Percentiles rank a stretch among this genome's conserved stretches.
Evolutionary conservation across 1,284 basidiomycete genomes (phyloP).

Genomic region (Pascua sp.): DNA sequence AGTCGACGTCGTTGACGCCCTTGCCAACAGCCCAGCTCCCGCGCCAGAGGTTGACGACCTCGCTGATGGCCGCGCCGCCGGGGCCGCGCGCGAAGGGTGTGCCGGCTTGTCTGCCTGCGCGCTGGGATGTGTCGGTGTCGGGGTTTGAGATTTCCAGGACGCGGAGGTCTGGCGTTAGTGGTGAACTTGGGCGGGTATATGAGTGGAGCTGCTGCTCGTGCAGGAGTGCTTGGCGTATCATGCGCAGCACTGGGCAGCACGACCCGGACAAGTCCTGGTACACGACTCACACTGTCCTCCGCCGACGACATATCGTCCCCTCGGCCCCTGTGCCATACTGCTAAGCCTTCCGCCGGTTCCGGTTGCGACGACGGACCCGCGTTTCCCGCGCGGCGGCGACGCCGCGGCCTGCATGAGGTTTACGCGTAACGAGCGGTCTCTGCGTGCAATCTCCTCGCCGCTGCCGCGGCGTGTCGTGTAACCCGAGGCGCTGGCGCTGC

Average conservation of each 20-base stretch:
- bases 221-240: no score
- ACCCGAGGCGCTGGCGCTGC: no score
- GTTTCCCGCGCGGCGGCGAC: conserved; percentile 5
- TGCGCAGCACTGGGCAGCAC: no score
- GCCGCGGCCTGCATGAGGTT: conserved; percentile 26
- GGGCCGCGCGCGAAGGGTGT: conserved; percentile 30
- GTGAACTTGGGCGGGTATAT: no score
- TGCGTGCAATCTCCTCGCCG: conserved; percentile 1
- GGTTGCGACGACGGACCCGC: conserved; percentile 19
- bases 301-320: conserved; percentile 41
- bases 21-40: conserved; percentile 39
- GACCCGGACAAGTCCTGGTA: no score
- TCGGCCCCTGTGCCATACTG: conserved; percentile 43
- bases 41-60: conserved; percentile 48
- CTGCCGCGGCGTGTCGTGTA: not conserved
- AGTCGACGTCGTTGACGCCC: conserved; percentile 62
- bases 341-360: conserved; percentile 24
- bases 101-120: not conserved
- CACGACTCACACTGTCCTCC: conserved; percentile 44
- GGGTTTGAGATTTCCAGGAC: conserved; percentile 37
- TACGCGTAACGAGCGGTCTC: conserved; percentile 27
- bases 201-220: no score
- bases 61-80: conserved; percentile 39
- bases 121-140: not conserved
- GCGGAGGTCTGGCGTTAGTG: conserved; percentile 35